These are phyloP conservation scores for Vitis amurensis DNA, from an alignment of 164 flowering plant genomes.

Conservation along the genomic window DNA sequence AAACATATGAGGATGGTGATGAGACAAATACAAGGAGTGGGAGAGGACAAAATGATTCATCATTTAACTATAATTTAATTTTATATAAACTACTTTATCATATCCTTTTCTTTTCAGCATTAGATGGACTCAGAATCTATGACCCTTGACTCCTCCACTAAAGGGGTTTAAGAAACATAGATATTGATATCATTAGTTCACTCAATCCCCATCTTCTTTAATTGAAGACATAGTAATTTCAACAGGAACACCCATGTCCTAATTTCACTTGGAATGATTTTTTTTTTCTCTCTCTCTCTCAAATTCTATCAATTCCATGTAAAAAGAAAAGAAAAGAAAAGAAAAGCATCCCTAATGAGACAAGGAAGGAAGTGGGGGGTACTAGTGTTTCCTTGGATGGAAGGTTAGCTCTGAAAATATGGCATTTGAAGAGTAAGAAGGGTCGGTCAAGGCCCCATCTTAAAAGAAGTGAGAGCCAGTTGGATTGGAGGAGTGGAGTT, in stretches of 20 bases:
- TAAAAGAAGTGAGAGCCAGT: conserved; percentile 34
- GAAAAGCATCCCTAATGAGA: neutral
- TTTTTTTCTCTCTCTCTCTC: too few relatives aligned
- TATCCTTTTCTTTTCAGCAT: conserved; percentile 9
- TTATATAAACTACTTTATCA: neutral
- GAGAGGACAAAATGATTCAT: neutral
- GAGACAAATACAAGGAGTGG: neutral
- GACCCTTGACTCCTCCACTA: conserved; percentile 72
- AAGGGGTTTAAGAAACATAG: conserved; percentile 14
- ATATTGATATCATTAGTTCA: conserved; percentile 3
- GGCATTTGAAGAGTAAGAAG: conserved; percentile 6
- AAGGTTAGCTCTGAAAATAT: neutral
- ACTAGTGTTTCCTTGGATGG: neutral
- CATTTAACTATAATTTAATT: neutral
- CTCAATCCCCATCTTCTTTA: conserved; percentile 7
- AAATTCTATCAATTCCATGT: neutral
- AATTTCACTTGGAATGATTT: too few relatives aligned
- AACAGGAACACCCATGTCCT: neutral
- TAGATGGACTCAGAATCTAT: conserved; percentile 29
- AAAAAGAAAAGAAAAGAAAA: neutral
- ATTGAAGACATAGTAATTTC: neutral
- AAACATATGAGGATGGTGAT: too few relatives aligned
- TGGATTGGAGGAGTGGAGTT: conserved; percentile 3
- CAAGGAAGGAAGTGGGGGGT: neutral
- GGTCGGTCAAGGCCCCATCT: conserved; percentile 22